phyloP scores from a whole-genome alignment of 2,329 filamentous ascomycete genomes.

The Paecilomyces sp. region DNA sequence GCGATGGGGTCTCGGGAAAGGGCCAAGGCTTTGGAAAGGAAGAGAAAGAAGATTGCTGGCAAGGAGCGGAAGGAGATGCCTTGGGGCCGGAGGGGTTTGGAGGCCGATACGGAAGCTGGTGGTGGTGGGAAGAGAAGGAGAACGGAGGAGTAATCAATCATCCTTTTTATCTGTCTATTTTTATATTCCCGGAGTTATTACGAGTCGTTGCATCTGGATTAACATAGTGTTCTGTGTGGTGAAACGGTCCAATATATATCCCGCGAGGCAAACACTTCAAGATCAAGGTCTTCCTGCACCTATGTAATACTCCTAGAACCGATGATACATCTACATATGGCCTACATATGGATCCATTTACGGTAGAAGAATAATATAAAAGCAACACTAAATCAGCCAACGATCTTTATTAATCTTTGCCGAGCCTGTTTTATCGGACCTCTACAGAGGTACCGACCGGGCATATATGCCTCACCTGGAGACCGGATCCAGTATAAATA shows the following conservation, averaged over 20 bases:
- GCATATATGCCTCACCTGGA: not conserved
- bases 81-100: conserved; percentile 40
- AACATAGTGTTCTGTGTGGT: not conserved
- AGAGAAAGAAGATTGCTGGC: conserved; percentile 78
- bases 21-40: conserved; percentile 75
- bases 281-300: no score
- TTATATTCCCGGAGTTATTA: not conserved
- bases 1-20: conserved; percentile 79
- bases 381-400: not conserved
- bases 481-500: not conserved
- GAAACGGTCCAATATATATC: not conserved
- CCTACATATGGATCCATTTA: not conserved
- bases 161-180: not conserved
- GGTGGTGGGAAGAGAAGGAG: conserved; percentile 19
- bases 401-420: not conserved
- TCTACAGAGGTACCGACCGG: not conserved
- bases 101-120: conserved; percentile 12
- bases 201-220: not conserved
- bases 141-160: conserved; percentile 14
- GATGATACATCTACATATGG: not conserved
- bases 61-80: conserved; percentile 79
- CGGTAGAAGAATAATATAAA: not conserved
- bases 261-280: not conserved
- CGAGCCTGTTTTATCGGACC: not conserved
- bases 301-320: not conserved